Evolutionary conservation across 2,329 filamentous ascomycete genomes (phyloP).

Genomic region (Ceratocystis alfenasii): DNA sequence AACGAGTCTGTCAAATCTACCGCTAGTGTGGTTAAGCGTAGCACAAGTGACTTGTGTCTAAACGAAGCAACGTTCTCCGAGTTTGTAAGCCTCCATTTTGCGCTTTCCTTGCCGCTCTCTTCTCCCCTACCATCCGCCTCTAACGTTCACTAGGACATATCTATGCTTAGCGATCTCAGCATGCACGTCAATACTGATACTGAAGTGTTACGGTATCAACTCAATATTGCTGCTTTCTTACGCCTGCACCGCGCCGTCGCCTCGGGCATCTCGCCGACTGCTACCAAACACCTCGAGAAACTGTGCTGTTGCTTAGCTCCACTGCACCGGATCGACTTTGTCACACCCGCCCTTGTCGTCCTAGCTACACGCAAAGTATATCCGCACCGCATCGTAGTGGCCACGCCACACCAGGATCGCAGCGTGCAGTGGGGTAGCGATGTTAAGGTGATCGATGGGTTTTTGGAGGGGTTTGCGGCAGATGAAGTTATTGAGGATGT

Average conservation of each 20-base stretch:
- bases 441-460: conserved; percentile 50
- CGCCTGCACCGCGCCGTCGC: conserved; percentile 76
- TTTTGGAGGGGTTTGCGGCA: conserved; percentile 51
- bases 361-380: conserved; percentile 82
- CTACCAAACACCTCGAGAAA: conserved; percentile 63
- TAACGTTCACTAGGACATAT: conserved; percentile 39
- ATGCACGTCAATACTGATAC: conserved; percentile 53
- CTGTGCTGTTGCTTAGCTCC: conserved; percentile 64
- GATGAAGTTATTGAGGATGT: conserved; percentile 57
- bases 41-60: conserved; percentile 23
- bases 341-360: conserved; percentile 70
- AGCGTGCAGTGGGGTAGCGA: conserved; percentile 92
- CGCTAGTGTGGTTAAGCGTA: conserved; percentile 37
- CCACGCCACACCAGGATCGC: conserved; percentile 58
- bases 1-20: conserved; percentile 30
- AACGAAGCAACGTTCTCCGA: conserved; percentile 30
- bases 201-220: conserved; percentile 71
- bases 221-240: conserved; percentile 79
- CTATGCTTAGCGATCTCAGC: conserved; percentile 46
- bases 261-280: conserved; percentile 62
- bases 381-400: conserved; percentile 66
- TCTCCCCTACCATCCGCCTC: too few relatives aligned
- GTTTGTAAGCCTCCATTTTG: conserved; percentile 30
- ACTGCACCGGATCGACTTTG: conserved; percentile 67
- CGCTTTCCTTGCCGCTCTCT: not conserved